These are phyloP conservation scores for Trichaptum fuscoviolaceum DNA, from an alignment of 768 basidiomycete species.

Conservation along the genomic window DNA sequence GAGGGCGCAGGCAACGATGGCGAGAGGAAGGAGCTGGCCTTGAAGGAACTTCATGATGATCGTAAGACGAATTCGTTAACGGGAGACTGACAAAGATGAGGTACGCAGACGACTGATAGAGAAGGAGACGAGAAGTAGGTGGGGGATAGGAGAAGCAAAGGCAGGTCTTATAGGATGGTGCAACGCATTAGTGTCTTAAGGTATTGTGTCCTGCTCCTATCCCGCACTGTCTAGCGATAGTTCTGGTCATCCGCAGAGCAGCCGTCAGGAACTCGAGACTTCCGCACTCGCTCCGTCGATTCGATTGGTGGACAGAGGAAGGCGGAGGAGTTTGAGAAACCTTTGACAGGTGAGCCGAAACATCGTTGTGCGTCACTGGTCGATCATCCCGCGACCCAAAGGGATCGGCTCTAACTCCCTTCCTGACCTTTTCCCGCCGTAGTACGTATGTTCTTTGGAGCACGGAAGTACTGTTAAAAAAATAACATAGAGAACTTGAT, in stretches of 20 bases:
- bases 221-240: neutral
- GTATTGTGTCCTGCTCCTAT: neutral
- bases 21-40: neutral
- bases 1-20: neutral
- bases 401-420: neutral
- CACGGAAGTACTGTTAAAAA: neutral
- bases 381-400: neutral
- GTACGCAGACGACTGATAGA: neutral
- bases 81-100: neutral
- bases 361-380: neutral
- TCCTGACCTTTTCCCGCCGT: neutral
- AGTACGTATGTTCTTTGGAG: neutral
- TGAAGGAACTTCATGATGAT: neutral
- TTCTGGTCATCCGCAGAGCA: neutral
- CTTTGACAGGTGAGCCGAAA: neutral
- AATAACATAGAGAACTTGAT: neutral
- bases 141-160: neutral
- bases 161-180: neutral
- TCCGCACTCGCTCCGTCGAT: neutral
- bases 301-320: neutral
- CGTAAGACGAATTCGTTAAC: neutral
- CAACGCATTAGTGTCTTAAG: neutral
- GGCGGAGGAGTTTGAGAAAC: neutral
- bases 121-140: neutral
- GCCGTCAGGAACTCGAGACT: neutral